These are phyloP conservation scores for Rhizophora apiculata DNA, from an alignment of 345 rosid genomes.

Conservation along the genomic window DNA sequence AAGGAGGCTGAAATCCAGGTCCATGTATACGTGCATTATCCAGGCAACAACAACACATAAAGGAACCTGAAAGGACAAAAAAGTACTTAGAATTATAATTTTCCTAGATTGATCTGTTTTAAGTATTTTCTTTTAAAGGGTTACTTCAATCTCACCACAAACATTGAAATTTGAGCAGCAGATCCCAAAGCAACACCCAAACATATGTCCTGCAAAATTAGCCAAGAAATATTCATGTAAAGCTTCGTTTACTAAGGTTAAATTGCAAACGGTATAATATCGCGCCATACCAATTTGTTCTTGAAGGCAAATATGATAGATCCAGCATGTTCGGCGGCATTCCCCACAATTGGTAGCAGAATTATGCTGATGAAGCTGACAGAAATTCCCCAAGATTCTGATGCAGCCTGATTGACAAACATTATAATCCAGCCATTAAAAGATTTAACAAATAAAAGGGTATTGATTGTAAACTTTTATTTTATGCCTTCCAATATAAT, in stretches of 20 bases:
- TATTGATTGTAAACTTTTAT: not conserved
- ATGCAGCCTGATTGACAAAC: constrained; percentile 55
- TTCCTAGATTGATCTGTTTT: not conserved
- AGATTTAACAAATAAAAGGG: not conserved
- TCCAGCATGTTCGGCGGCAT: constrained; percentile 98
- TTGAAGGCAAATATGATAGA: constrained; percentile 82
- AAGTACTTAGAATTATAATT: not conserved
- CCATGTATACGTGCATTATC: constrained; percentile 73
- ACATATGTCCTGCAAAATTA: constrained; percentile 65
- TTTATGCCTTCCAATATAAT: too few species aligned
- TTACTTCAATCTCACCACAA: constrained; percentile 47
- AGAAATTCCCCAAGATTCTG: constrained; percentile 86
- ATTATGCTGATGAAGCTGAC: constrained; percentile 83
- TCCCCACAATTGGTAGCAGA: constrained; percentile 84
- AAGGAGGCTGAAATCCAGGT: constrained; percentile 79
- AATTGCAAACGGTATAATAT: not conserved
- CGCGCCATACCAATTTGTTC: constrained; percentile 68
- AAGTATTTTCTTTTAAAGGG: not conserved
- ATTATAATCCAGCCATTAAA: not conserved
- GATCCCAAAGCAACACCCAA: constrained; percentile 88
- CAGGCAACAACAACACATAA: constrained; percentile 73
- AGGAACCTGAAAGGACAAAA: constrained; percentile 53
- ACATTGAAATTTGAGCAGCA: constrained; percentile 93
- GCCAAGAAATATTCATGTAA: not conserved
- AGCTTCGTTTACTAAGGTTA: too few species aligned